Evolutionary conservation across 2,329 filamentous ascomycete species (phyloP), one percentile per base, ranked within the genome.

Genomic region (Exutisphaerella laricina): DNA sequence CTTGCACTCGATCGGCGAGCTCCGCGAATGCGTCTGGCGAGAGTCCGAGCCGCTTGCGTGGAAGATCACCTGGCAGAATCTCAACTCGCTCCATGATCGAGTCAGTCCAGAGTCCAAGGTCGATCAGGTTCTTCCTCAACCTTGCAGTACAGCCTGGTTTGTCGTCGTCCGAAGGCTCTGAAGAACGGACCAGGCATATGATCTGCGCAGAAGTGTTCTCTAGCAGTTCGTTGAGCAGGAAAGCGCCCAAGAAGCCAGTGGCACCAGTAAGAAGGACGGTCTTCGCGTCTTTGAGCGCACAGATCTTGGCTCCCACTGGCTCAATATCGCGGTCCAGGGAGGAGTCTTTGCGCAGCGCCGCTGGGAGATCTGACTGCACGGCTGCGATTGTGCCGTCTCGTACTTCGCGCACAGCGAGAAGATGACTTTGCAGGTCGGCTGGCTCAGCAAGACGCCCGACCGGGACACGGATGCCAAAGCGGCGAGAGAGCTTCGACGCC

Each of bases 11-110:
- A 8, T 69, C 63, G 1, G 80, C 80, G 5, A 89, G 70, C 20
- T 80, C 72, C 17, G 81, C 73, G 53, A 87, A 89, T 0, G 69
- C 71, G 9, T 82, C 77, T 0, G 77, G 73, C 0, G 79, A 72
- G 14, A 89, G 73, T 39, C 85, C 85, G 12, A 90, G 74, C 1
- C 78, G 74, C 56, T 78, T 79, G 25, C 80, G 73, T 4, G 82
- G 78, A 31, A 90, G 60, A 58, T 88, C 88, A 31, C 83, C 85
- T 0, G 84, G 80, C 6, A 89, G 66, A 23, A 89, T 78, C 56
- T 88, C 82, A 39, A 89, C 80, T 6, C 85, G 81, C 58, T 89
- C 85, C 61, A 88, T 79, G 56, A 89, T 81, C 0, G 77, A 78
- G 57, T 89, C 84, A 39, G 78, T 74, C 85, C 85, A 90, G 1